phyloP scores from a whole-genome alignment of 352 stramenopile genomes.

The Phytophthora palmivora region DNA sequence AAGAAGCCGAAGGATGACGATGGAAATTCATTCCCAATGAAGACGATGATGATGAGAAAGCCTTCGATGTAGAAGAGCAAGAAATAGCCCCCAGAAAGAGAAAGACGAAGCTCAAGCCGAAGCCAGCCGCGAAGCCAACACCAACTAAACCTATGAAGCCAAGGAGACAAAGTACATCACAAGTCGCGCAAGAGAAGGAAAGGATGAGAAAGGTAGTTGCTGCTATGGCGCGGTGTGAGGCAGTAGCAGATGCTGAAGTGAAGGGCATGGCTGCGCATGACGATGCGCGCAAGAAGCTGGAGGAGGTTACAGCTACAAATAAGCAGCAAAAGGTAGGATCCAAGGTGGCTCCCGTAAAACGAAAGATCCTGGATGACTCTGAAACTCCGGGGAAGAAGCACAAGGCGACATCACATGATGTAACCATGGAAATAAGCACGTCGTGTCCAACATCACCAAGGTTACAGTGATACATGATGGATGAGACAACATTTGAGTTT shows the following conservation, averaged over 20 bases:
- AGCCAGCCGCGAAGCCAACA: too few species aligned
- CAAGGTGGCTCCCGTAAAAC: too few species aligned
- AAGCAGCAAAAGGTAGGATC: too few species aligned
- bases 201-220: neutral
- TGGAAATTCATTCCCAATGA: constrained; percentile 2
- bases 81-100: neutral
- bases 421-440: too few species aligned
- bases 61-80: too few species aligned
- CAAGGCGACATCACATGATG: too few species aligned
- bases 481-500: neutral
- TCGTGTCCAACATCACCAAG: too few species aligned
- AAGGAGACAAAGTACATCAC: neutral
- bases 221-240: neutral
- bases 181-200: constrained; percentile 1
- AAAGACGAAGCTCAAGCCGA: too few species aligned
- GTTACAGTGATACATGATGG: too few species aligned
- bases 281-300: neutral
- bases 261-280: neutral
- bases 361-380: too few species aligned
- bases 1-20: constrained; percentile 7
- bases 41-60: neutral
- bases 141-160: constrained; percentile 3
- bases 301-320: too few species aligned
- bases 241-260: neutral
- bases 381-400: too few species aligned